Conservation (phyloP, 169 alveolate genomes). For the Toxoplasma gondii region DNA sequence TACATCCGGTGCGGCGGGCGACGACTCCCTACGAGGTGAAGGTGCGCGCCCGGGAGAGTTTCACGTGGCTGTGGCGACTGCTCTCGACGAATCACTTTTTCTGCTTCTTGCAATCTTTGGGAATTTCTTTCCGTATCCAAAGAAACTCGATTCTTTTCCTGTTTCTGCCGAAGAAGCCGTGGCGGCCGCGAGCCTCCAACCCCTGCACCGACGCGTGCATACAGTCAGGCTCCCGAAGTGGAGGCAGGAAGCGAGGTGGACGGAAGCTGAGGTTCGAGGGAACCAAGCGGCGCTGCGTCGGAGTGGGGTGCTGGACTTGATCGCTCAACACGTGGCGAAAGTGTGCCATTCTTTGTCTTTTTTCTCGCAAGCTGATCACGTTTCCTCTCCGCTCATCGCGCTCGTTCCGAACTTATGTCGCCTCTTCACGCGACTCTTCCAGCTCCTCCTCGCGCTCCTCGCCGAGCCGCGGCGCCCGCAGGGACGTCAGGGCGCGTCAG, state of each 20-base stretch:
- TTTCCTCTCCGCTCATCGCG: neutral
- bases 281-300: neutral
- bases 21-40: neutral
- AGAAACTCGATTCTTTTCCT: neutral
- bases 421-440: conserved; percentile 1
- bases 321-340: conserved; percentile 23
- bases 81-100: neutral
- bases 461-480: neutral
- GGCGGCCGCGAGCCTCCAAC: neutral
- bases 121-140: neutral
- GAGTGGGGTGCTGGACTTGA: neutral
- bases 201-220: neutral
- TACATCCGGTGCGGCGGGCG: neutral
- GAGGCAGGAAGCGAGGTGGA: neutral
- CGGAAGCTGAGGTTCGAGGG: neutral
- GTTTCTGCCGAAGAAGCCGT: neutral
- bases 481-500: neutral
- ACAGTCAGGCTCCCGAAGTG: neutral
- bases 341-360: neutral
- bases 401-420: neutral
- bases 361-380: neutral
- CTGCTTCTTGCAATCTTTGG: neutral
- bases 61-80: neutral
- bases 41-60: neutral
- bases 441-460: conserved; percentile 6